A percentile compares a stretch with the other conserved stretches of the same genome.
phyloP scores from a whole-genome alignment of 352 stramenopile genomes.

The Phytophthora pisi region DNA sequence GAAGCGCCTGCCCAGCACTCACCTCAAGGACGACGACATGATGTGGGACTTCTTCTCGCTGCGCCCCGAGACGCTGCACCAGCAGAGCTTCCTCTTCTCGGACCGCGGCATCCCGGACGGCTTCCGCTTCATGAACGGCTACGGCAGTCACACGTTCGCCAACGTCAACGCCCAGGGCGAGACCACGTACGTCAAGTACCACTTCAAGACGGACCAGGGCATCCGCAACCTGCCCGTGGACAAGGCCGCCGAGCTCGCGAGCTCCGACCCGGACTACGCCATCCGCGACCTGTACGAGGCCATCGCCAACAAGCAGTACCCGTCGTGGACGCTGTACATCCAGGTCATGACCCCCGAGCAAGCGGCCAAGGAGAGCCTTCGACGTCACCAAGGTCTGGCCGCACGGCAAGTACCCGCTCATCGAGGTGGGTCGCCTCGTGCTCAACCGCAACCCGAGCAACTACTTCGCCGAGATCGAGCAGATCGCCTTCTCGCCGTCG shows the following conservation, averaged over 20 bases:
- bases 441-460: constrained; percentile 93
- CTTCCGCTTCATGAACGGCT: constrained; percentile 93
- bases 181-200: constrained; percentile 92
- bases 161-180: constrained; percentile 85
- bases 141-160: constrained; percentile 92
- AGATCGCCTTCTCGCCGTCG: constrained; percentile 91
- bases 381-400: constrained; percentile 94
- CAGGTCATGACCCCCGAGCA: constrained; percentile 91
- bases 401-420: constrained; percentile 87
- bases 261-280: constrained; percentile 86
- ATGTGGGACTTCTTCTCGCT: constrained; percentile 95
- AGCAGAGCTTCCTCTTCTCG: constrained; percentile 89
- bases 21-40: constrained; percentile 87
- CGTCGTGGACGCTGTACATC: constrained; percentile 91
- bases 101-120: constrained; percentile 90
- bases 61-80: constrained; percentile 90
- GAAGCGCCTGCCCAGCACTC: constrained; percentile 90
- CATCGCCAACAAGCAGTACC: constrained; percentile 82
- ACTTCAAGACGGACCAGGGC: constrained; percentile 92
- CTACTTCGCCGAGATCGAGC: constrained; percentile 95
- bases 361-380: constrained; percentile 70
- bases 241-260: constrained; percentile 71
- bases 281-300: constrained; percentile 92
- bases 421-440: constrained; percentile 87
- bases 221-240: constrained; percentile 88